These are phyloP conservation scores for Lasiosphaeria miniovina DNA, from an alignment of 495 filamentous ascomycete genomes.

Conservation along the genomic window DNA sequence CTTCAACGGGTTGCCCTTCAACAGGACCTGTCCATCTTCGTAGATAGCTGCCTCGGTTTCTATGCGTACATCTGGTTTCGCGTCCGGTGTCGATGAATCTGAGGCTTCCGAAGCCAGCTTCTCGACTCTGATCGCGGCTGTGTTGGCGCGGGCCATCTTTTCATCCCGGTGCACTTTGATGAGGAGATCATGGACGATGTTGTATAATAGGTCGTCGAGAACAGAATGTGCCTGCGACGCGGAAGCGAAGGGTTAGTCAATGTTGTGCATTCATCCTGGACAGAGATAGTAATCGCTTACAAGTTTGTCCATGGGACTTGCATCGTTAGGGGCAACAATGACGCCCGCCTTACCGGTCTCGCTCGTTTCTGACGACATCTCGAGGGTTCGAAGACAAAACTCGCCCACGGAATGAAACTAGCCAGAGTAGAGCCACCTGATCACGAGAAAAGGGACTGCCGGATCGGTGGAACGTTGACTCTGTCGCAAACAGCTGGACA, in stretches of 20 bases:
- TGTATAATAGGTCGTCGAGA: constrained; percentile 67
- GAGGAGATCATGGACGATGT: constrained; percentile 68
- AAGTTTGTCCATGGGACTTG: constrained; percentile 39
- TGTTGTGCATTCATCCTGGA: neutral
- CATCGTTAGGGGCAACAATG: constrained; percentile 43
- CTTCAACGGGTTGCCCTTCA: constrained; percentile 74
- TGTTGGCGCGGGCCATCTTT: constrained; percentile 67
- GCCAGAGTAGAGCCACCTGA: neutral
- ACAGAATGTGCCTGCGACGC: constrained; percentile 49
- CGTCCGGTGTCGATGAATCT: constrained; percentile 40
- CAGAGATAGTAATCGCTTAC: constrained; percentile 30
- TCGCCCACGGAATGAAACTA: neutral
- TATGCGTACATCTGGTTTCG: constrained; percentile 50
- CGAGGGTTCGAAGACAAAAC: neutral
- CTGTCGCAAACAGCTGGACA: constrained; percentile 1
- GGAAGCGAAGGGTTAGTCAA: neutral
- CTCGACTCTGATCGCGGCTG: constrained; percentile 68
- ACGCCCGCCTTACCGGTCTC: constrained; percentile 49
- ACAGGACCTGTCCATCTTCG: constrained; percentile 65
- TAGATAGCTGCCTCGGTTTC: constrained; percentile 70
- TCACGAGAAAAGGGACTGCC: neutral
- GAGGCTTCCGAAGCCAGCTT: constrained; percentile 59
- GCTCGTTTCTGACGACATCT: constrained; percentile 16
- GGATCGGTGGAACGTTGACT: no score
- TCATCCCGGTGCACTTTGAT: constrained; percentile 71